Evolutionary conservation across 2,329 filamentous ascomycete species (phyloP).

Genomic region (Colletotrichum graminicola): DNA sequence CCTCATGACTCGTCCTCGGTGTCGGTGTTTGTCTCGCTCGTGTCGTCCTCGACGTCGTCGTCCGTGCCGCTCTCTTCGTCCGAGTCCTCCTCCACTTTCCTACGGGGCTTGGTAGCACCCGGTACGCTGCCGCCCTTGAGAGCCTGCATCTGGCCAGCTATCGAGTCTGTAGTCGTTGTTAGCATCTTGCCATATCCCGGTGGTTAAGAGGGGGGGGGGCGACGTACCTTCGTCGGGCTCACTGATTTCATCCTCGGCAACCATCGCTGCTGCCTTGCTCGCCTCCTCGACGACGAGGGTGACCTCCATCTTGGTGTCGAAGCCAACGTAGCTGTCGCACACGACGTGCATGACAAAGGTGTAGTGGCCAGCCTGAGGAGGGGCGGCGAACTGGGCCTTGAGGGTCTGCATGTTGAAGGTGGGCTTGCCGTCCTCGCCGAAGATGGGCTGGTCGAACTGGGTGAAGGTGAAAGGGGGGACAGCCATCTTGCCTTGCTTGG

Average conservation of each 20-base stretch:
- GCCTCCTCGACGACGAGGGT: constrained; percentile 90
- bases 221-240: constrained; percentile 92
- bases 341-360: constrained; percentile 94
- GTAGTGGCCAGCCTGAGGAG: constrained; percentile 91
- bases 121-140: constrained; percentile 78
- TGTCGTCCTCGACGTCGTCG: constrained; percentile 80
- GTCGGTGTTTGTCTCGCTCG: constrained; percentile 76
- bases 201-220: constrained; percentile 41
- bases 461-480: constrained; percentile 97
- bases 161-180: constrained; percentile 72
- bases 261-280: constrained; percentile 83
- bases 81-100: constrained; percentile 67
- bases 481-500: constrained; percentile 94
- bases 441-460: constrained; percentile 90
- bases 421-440: constrained; percentile 82
- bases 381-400: constrained; percentile 96
- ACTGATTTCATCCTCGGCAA: constrained; percentile 93
- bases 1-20: constrained; percentile 71
- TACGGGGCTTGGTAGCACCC: constrained; percentile 67
- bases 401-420: constrained; percentile 96
- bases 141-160: constrained; percentile 91
- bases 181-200: constrained; percentile 34
- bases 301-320: constrained; percentile 92
- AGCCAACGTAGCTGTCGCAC: constrained; percentile 94
- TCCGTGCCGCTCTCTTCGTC: constrained; percentile 85